Conservation (phyloP, 768 basidiomycete genomes). For the Podaxis mareebaensis region DNA sequence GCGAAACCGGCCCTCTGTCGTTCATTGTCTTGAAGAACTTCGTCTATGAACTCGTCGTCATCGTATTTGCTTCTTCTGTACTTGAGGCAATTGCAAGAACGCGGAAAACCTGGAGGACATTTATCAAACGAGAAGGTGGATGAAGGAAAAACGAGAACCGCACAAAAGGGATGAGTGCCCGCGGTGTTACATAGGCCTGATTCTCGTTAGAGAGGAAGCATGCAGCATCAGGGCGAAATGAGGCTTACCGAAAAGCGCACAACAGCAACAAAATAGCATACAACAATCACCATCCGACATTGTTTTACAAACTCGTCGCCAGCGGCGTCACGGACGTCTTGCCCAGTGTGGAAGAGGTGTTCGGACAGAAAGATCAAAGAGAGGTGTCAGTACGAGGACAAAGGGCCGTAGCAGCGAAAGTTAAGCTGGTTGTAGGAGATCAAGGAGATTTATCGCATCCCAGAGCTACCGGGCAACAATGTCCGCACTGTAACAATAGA, state of each 20-base stretch:
- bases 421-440: background rate
- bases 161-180: constrained; percentile 11
- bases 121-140: no score
- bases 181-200: constrained; percentile 9
- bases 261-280: constrained; percentile 10
- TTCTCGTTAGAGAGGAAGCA: background rate
- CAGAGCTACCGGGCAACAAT: background rate
- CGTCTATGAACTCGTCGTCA: constrained; percentile 13
- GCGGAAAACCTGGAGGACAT: background rate
- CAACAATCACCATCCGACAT: constrained; percentile 15
- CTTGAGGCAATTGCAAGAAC: constrained; percentile 2
- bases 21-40: constrained; percentile 9
- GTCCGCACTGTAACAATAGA: background rate
- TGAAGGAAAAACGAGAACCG: background rate
- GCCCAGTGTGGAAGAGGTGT: no score
- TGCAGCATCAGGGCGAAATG: background rate
- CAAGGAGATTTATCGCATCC: background rate
- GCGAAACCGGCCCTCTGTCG: background rate
- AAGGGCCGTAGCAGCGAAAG: background rate
- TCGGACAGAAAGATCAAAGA: background rate
- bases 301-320: background rate
- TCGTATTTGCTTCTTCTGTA: background rate
- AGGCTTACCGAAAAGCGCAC: constrained; percentile 5
- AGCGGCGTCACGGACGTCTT: background rate
- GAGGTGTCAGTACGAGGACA: background rate